These are phyloP conservation scores for Endocladia muricata DNA, from an alignment of 31 red algal species.

Conservation along the genomic window DNA sequence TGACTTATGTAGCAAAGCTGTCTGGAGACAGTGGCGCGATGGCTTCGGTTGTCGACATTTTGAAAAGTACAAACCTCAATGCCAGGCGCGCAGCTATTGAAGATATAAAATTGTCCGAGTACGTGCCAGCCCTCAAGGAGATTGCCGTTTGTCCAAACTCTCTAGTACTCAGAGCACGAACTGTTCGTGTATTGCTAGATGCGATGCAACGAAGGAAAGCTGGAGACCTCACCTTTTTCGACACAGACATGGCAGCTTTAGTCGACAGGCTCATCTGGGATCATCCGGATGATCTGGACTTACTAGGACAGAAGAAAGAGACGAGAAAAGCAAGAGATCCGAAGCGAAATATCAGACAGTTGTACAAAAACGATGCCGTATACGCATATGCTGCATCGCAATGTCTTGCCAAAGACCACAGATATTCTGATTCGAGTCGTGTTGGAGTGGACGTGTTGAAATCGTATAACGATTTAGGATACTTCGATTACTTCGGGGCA, in stretches of 20 bases:
- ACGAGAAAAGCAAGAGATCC: constrained; percentile 50
- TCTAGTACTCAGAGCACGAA: constrained; percentile 63
- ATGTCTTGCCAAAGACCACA: constrained; percentile 55
- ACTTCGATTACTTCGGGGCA: constrained; percentile 91
- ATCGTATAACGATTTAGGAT: constrained; percentile 55
- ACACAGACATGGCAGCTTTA: constrained; percentile 48
- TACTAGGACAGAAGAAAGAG: constrained; percentile 70
- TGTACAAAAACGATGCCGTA: constrained; percentile 85
- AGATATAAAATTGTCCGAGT: constrained; percentile 64
- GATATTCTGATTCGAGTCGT: background rate
- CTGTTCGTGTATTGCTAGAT: constrained; percentile 62
- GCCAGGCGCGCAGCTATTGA: constrained; percentile 68
- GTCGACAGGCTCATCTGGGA: constrained; percentile 85
- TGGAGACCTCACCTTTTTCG: background rate
- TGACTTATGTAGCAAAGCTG: constrained; percentile 37
- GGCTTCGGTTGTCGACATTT: constrained; percentile 42
- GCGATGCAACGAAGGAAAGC: background rate
- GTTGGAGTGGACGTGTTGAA: constrained; percentile 43
- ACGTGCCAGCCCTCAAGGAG: constrained; percentile 44
- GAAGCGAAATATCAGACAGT: constrained; percentile 56
- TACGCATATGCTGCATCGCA: constrained; percentile 52
- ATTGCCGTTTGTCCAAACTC: constrained; percentile 67
- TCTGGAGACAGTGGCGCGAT: constrained; percentile 26
- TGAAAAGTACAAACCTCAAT: constrained; percentile 46
- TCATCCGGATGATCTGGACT: constrained; percentile 59